Evolutionary conservation across 2,329 filamentous ascomycete genomes (phyloP), one percentile per base, ranked within the genome.

Genomic region (Magnaporthales sp.): DNA sequence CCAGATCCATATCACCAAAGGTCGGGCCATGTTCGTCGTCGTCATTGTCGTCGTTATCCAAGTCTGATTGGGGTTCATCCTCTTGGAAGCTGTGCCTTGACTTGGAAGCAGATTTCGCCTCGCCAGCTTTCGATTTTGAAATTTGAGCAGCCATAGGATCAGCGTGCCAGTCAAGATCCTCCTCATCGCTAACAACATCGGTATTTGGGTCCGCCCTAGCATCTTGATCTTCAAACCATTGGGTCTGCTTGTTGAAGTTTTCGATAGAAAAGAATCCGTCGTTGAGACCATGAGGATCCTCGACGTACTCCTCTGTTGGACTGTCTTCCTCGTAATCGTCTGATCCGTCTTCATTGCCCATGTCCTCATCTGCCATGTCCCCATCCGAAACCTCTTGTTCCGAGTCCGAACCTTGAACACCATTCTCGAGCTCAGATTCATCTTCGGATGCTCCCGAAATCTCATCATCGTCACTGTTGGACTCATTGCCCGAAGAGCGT

Each of bases 251-350:
- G 82, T 99, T 99, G 84, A 99, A 99, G 68, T 96, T 89, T 73
- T 98, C 93, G 72, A 99, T 94, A 19, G 92, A 96, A 80, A 99
- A 99, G 80, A 99, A 99, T 5, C 93, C 94, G 74, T 99, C 95
- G 73, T 99, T 98, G 32, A 99, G 86, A 7, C 93, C 92, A 74
- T 95, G 84, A 4, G 88, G 88, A 73, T 98, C 93, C 71, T 89
- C 83, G 9, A 87, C 80, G 68, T 89, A 89, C 54, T 85, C 84
- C 83, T 1, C 61, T 10, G 22, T 29, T 30, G 19, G 79, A 76
- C 4, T 80, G 76, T 78, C 78, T 1, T 80, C 81, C 2, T 83
- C 82, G 0, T 83, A 81, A 0, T 81, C 80, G 0, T 78, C 76
- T 0, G 80, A 79, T 1, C 80, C 79, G 0, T 77, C 78, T 3